phyloP scores from a whole-genome alignment of 2,329 filamentous ascomycete species.

The Sclerotiophoma versabilis region DNA sequence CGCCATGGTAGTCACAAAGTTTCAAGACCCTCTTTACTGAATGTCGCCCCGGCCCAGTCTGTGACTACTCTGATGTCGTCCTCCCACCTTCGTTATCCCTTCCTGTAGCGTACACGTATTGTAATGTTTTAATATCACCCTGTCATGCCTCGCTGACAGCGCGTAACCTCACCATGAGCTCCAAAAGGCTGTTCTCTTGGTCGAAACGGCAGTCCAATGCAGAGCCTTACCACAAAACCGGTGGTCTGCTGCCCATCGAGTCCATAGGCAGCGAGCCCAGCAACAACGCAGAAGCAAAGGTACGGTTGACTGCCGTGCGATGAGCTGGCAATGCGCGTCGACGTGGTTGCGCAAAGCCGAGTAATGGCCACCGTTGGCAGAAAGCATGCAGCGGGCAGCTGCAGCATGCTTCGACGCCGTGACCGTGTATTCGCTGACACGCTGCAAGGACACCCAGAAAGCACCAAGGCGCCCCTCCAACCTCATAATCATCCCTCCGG shows the following conservation, averaged over 20 bases:
- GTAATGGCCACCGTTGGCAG: slow-evolving; percentile 26
- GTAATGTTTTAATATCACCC: slow-evolving; percentile 15
- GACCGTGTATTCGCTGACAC: slow-evolving; percentile 43
- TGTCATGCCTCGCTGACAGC: background rate
- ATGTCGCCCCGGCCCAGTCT: background rate
- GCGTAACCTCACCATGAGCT: slow-evolving; percentile 40
- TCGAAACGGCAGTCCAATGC: slow-evolving; percentile 49
- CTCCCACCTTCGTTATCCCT: background rate
- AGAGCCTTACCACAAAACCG: slow-evolving; percentile 46
- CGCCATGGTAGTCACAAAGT: slow-evolving; percentile 13
- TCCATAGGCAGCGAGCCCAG: slow-evolving; percentile 12
- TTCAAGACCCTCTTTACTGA: slow-evolving; percentile 13
- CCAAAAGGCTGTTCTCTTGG: slow-evolving; percentile 56
- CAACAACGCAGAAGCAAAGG: slow-evolving; percentile 35
- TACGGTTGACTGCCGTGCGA: slow-evolving; percentile 27
- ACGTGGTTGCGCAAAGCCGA: slow-evolving; percentile 43
- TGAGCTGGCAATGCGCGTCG: slow-evolving; percentile 44
- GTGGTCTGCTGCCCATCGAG: slow-evolving; percentile 46
- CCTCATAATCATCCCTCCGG: slow-evolving; percentile 39
- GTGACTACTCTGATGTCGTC: background rate
- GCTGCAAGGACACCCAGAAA: slow-evolving; percentile 31
- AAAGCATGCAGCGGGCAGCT: slow-evolving; percentile 31
- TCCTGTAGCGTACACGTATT: background rate
- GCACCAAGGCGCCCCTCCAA: slow-evolving; percentile 38
- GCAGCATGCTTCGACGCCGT: slow-evolving; percentile 38